phyloP scores from a whole-genome alignment of 1,139 yeast species.

The Yamadazyma trypodendri region DNA sequence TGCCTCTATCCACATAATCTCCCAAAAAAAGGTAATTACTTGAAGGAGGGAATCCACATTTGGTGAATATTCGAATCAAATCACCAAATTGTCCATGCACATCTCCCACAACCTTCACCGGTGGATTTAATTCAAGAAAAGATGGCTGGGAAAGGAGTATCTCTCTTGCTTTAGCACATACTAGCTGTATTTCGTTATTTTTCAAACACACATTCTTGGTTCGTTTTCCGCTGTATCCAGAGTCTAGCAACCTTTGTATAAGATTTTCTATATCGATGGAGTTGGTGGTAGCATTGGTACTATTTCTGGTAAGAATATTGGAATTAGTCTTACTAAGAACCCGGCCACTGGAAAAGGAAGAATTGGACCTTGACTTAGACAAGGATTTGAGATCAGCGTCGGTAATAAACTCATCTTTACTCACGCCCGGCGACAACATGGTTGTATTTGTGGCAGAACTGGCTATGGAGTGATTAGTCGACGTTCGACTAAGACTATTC shows the following conservation, averaged over 20 bases:
- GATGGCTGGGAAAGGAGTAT: slow-evolving; percentile 88
- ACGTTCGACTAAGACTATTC: slow-evolving; percentile 25
- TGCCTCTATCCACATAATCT: slow-evolving; percentile 96
- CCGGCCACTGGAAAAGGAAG: slow-evolving; percentile 15
- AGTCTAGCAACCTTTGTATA: slow-evolving; percentile 86
- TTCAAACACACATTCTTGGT: slow-evolving; percentile 87
- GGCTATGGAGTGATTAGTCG: slow-evolving; percentile 37
- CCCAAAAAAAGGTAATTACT: slow-evolving; percentile 90
- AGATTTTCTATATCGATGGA: slow-evolving; percentile 80
- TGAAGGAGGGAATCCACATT: slow-evolving; percentile 98
- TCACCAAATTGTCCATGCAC: slow-evolving; percentile 97
- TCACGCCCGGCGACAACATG: slow-evolving; percentile 2
- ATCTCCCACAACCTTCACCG: slow-evolving; percentile 96
- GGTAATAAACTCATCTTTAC: slow-evolving; percentile 3
- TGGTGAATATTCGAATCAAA: slow-evolving; percentile 83
- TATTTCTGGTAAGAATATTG: slow-evolving; percentile 12
- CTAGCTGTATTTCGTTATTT: slow-evolving; percentile 78
- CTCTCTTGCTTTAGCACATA: slow-evolving; percentile 86
- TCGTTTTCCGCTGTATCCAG: slow-evolving; percentile 92
- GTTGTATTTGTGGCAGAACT: slow-evolving; percentile 3
- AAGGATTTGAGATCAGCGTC: slow-evolving; percentile 10
- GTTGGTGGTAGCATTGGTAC: slow-evolving; percentile 18
- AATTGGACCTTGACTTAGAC: slow-evolving; percentile 16
- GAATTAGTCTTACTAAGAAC: slow-evolving; percentile 15
- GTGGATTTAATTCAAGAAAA: slow-evolving; percentile 83